Evolutionary conservation across 495 filamentous ascomycete genomes (phyloP), one percentile per base, ranked within the genome.

Genomic region (Symbiotaphrina buchneri): DNA sequence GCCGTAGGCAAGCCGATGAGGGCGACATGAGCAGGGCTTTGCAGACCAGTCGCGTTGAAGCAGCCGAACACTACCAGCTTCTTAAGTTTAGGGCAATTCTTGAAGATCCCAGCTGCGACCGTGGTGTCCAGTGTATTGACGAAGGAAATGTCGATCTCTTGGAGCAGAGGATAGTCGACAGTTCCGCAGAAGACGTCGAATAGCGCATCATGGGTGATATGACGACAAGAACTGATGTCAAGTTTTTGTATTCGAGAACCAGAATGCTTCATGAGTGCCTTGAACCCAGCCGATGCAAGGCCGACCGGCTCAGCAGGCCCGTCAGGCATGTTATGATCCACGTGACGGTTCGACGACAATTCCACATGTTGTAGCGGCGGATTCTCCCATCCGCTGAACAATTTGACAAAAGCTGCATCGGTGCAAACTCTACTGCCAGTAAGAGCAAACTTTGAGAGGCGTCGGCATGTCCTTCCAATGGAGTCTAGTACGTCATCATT

Each of bases 211-310:
- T 54, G 52, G 5, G 60, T 59, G 30, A 94, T 77, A 42, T 87
- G 71, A 15, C 82, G 69, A 44, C 82, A 91, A 5, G 70, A 80
- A 10, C 71, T 54, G 18, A 92, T 56, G 40, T 85, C 71, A 13
- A 94, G 51, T 11, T 58, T 51, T 34, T 60, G 48, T 1, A 93
- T 50, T 6, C 41, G 49, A 5, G 44, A 39, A 22, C 76, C 74
- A 0, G 82, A 91, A 43, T 92, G 83, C n/a, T 51, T 51, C 77
- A 94, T 91, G 31, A 92, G 47, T 1, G 80, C 73, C 28, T 58
- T 41, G 48, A 94, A 84, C 0, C 76, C 80, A 23, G 57, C 44
- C 6, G 68, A 72, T 27, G 69, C 76, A 32, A 92, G 64, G 11
- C 81, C 81, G 19, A 77, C 49, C 13, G 56, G 54, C 26, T 63